These are phyloP conservation scores for Aspergillus melleus DNA, from an alignment of 2,329 filamentous ascomycete genomes.

Conservation along the genomic window DNA sequence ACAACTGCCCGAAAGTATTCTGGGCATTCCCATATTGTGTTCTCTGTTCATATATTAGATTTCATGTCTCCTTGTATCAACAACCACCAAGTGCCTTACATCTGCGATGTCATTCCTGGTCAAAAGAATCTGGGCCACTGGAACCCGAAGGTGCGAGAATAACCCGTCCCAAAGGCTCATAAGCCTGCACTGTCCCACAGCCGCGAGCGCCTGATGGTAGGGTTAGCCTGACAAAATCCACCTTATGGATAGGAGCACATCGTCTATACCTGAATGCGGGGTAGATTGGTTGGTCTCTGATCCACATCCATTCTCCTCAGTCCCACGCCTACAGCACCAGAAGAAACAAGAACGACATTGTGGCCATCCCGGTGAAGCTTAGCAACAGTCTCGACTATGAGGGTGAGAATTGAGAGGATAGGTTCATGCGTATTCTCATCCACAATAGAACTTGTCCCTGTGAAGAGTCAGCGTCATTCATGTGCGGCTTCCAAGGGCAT, in stretches of 20 bases:
- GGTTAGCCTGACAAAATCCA: not conserved
- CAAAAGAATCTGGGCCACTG: slow-evolving; percentile 89
- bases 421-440: slow-evolving; percentile 95
- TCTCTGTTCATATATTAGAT: slow-evolving; percentile 52
- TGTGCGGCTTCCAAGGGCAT: slow-evolving; percentile 7
- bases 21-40: slow-evolving; percentile 96
- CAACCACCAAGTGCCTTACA: slow-evolving; percentile 50
- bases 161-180: slow-evolving; percentile 95
- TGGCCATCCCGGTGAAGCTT: slow-evolving; percentile 88
- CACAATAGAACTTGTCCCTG: slow-evolving; percentile 98
- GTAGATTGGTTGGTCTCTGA: slow-evolving; percentile 84
- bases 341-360: slow-evolving; percentile 92
- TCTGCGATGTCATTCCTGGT: slow-evolving; percentile 96
- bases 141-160: slow-evolving; percentile 83
- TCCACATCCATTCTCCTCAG: slow-evolving; percentile 86
- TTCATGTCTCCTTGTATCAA: not conserved
- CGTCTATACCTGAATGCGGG: slow-evolving; percentile 70
- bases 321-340: slow-evolving; percentile 92
- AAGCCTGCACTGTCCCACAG: slow-evolving; percentile 91
- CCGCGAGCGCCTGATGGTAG: slow-evolving; percentile 71
- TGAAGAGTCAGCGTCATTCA: slow-evolving; percentile 18
- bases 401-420: slow-evolving; percentile 81
- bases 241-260: not conserved
- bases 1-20: slow-evolving; percentile 85
- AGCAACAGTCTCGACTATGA: slow-evolving; percentile 92